phyloP scores from a whole-genome alignment of 345 rosid genomes.

The Tarenaya hassleriana region DNA sequence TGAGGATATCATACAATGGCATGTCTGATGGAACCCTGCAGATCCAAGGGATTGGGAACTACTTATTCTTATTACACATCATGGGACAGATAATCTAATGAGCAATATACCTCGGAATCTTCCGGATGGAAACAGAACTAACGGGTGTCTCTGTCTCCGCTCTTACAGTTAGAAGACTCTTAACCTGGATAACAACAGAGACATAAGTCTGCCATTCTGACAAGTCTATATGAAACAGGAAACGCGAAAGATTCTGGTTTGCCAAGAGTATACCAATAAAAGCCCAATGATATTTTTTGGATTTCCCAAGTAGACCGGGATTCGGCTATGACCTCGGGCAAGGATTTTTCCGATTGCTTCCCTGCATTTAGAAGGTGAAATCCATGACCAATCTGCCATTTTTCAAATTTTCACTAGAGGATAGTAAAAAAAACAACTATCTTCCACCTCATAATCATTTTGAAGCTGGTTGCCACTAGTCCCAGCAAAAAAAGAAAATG shows the following conservation, averaged over 20 bases:
- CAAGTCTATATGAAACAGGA: slow-evolving; percentile 9
- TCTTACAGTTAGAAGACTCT: slow-evolving; percentile 71
- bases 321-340: slow-evolving; percentile 71
- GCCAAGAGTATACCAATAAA: slow-evolving; percentile 50
- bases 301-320: slow-evolving; percentile 67
- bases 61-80: slow-evolving; percentile 12
- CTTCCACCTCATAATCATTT: neutral
- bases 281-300: slow-evolving; percentile 71
- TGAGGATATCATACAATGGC: slow-evolving; percentile 83
- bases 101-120: slow-evolving; percentile 53
- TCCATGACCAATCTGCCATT: neutral
- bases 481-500: neutral
- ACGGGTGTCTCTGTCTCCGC: slow-evolving; percentile 77
- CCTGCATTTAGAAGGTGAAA: slow-evolving; percentile 39
- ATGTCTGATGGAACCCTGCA: slow-evolving; percentile 74
- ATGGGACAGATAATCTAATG: neutral
- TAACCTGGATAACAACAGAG: slow-evolving; percentile 40
- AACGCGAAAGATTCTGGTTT: slow-evolving; percentile 9
- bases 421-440: neutral
- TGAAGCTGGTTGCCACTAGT: no score
- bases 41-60: slow-evolving; percentile 22
- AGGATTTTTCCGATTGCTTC: slow-evolving; percentile 82
- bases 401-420: neutral
- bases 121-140: slow-evolving; percentile 73
- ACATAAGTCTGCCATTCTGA: slow-evolving; percentile 8